Evolutionary conservation across 495 filamentous ascomycete species (phyloP), one percentile per base, ranked within the genome.

Genomic region (Hypoxylon crocopeplum): DNA sequence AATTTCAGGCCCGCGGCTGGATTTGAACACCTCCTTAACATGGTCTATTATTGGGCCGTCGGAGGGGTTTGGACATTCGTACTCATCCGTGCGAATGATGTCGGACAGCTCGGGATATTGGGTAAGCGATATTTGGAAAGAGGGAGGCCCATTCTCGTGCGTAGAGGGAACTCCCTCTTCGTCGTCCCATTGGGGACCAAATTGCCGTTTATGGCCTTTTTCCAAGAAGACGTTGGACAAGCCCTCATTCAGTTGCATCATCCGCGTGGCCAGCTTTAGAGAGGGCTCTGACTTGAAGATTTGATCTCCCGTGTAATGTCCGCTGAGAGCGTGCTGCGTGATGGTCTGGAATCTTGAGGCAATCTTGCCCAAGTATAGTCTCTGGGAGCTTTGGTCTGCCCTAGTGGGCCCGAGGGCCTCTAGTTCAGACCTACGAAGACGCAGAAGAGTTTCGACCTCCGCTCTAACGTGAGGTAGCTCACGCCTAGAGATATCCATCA

Each of bases 391-490:
- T 7, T 46, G 8, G 1, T 75, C 75, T 7, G 25, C 15, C 8
- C 32, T 34, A 12, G 64, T 48, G 5, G 49, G 39, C 5, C 42
- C 42, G n/a, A 46, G 7, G 10, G 24, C 15, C 1, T 33, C 42
- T 1, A 46, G 27, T 20, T 20, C 1, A 12, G 15, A 19, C 2
- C 11, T 30, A 10, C 13, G 15, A 2, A 3, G 8, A 2, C n/a
- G 13, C 3, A 46, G 16, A 19, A 1, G 25, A 2, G 17, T 20
- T 21, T 46, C 25, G 10, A 83, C 64, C 24, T 83, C 77, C 32
- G 30, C 17, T 36, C 65, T 68, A 0, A 84, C 71, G 34, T 66
- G 62, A 7, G 77, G 74, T 53, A 84, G 84, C 48, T 77, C 78
- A 0, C 69, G 65, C 5, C 72, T 69, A 10, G 76, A 72, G 54